Evolutionary conservation across 768 basidiomycete genomes (phyloP).

Genomic region (Clitopilus hobsonii): DNA sequence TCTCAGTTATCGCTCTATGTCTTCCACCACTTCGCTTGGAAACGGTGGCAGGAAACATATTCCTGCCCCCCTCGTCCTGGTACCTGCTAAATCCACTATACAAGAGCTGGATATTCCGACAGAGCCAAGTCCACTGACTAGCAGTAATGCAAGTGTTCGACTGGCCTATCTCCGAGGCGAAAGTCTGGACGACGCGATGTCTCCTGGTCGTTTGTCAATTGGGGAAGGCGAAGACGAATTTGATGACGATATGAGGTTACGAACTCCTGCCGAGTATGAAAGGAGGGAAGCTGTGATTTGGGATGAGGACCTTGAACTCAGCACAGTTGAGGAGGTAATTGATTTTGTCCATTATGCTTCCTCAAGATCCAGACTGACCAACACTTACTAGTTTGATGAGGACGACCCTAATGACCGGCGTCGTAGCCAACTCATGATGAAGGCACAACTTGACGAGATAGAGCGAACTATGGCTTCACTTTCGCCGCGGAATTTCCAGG

Average conservation of each 20-base stretch:
- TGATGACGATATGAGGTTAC: conserved; percentile 27
- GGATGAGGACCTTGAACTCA: conserved; percentile 44
- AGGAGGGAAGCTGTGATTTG: conserved; percentile 47
- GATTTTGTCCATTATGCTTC: background rate
- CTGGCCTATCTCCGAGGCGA: conserved; percentile 44
- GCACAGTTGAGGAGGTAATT: conserved; percentile 36
- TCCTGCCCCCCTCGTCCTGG: conserved; percentile 57
- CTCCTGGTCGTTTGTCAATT: conserved; percentile 8
- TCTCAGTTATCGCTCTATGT: conserved; percentile 11
- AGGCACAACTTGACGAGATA: conserved; percentile 73
- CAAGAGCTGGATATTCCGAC: conserved; percentile 26
- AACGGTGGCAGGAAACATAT: conserved; percentile 34
- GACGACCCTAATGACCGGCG: conserved; percentile 71
- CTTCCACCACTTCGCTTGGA: conserved; percentile 33
- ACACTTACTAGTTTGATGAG: conserved; percentile 51
- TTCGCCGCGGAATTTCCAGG: conserved; percentile 49
- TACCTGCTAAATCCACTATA: conserved; percentile 12
- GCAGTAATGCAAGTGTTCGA: conserved; percentile 29
- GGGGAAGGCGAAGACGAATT: conserved; percentile 35
- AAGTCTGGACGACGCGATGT: conserved; percentile 9
- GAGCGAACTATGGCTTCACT: conserved; percentile 69
- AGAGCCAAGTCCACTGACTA: conserved; percentile 27
- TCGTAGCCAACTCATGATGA: conserved; percentile 72
- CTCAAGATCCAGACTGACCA: background rate
- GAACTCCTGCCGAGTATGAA: conserved; percentile 33